Evolutionary conservation across 106 monocot species (phyloP), one percentile per base, ranked within the genome.

Genomic region (Vanilla planifolia): DNA sequence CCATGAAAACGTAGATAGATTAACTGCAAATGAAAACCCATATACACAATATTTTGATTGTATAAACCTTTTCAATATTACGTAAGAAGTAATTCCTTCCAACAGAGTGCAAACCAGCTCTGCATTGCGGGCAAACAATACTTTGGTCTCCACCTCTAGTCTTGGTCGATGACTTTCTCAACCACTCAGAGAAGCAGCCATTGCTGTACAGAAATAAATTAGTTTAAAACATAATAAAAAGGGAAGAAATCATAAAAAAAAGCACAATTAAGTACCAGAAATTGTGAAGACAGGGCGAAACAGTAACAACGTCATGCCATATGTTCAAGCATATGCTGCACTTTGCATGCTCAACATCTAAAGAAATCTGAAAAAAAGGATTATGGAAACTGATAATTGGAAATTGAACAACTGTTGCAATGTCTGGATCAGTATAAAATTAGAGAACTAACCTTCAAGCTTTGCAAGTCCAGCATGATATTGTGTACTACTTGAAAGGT

Each of bases 251-350:
- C 22, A 21, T 34, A 2, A 9, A 4, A 6, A 47, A 57, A 29
- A 9, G n/a, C 1, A 43, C 4, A 60, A 51, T 50, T 37, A 26
- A 55, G 33, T 85, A 98, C 98, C 98, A 98, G 67, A 98, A 98
- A 65, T 98, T 98, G 67, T 98, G 98, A 29, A 92, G 82, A 70
- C 98, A 98, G 51, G 98, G 98, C 62, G 92, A 62, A 66, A 98
- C 77, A 36, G 88, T 92, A 52, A 98, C 92, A 73, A 98, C 98
- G 77, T 98, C 98, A 78, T 98, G 98, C 98, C 98, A 98, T 62
- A 92, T 68, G 63, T 92, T 98, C 50, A 98, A 75, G 73, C 98
- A 98, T 66, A 98, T 98, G 73, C 92, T 92, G 73, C 98, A 98
- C 71, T 92, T 85, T 68, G 92, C 79, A 80, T 92, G 77, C 36